Evolutionary conservation across 2,329 filamentous ascomycete genomes (phyloP).

Genomic region (Fusarium hostae): DNA sequence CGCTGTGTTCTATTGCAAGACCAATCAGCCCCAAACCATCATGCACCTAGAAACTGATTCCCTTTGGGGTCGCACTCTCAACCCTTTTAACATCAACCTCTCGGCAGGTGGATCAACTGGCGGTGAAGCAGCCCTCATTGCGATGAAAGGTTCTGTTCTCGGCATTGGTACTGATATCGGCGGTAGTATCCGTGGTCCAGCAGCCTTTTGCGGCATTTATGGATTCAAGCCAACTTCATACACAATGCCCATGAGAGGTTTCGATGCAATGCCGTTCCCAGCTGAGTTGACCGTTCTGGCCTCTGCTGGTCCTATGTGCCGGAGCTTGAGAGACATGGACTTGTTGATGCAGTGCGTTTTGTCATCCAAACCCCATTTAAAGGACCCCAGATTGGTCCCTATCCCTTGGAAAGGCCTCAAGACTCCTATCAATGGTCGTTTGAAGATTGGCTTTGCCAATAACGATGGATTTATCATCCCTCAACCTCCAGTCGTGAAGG

Average conservation of each 20-base stretch:
- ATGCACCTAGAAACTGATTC: slow-evolving; percentile 66
- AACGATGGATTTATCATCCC: slow-evolving; percentile 63
- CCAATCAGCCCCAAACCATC: slow-evolving; percentile 66
- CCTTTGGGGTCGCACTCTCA: slow-evolving; percentile 67
- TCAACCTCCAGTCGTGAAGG: slow-evolving; percentile 68
- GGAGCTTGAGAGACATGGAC: slow-evolving; percentile 2
- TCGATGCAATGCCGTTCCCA: slow-evolving; percentile 39
- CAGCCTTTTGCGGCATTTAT: background rate
- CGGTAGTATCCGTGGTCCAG: background rate
- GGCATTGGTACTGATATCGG: slow-evolving; percentile 1
- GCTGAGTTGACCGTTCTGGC: slow-evolving; percentile 47
- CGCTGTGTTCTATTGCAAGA: slow-evolving; percentile 74
- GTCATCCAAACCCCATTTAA: background rate
- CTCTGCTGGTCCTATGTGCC: background rate
- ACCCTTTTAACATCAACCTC: slow-evolving; percentile 66
- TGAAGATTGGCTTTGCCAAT: slow-evolving; percentile 49
- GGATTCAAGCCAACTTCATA: slow-evolving; percentile 1
- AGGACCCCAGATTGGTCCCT: slow-evolving; percentile 40
- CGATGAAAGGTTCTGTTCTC: slow-evolving; percentile 40
- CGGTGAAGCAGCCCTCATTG: slow-evolving; percentile 55
- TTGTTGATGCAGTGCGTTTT: background rate
- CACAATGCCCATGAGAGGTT: background rate
- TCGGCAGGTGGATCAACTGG: slow-evolving; percentile 71
- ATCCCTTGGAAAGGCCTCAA: slow-evolving; percentile 41
- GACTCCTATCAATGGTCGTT: slow-evolving; percentile 61